These are phyloP conservation scores for Puccinia horiana DNA, from an alignment of 1,284 basidiomycete species.

Conservation along the genomic window DNA sequence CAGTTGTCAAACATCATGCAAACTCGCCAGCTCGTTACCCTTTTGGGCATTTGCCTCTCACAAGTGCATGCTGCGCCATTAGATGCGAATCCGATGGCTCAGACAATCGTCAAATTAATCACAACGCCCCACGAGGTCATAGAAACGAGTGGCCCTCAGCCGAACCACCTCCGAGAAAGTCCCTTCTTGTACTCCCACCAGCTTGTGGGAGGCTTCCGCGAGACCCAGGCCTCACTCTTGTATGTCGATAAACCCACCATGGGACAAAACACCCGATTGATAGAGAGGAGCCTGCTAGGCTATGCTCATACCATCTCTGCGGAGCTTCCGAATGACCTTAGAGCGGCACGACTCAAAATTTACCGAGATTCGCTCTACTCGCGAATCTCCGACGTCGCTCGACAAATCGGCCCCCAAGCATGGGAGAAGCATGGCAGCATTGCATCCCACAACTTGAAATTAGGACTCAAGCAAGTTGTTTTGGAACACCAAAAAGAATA, in stretches of 20 bases:
- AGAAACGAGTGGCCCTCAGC: background rate
- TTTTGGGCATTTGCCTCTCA: slow-evolving; percentile 16
- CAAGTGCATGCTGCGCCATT: background rate
- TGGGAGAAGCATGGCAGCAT: background rate
- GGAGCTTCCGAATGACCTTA: background rate
- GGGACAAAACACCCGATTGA: background rate
- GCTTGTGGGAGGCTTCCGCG: background rate
- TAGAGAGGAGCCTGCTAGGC: background rate
- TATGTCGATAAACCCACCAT: background rate
- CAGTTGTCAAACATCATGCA: background rate
- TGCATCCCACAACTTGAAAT: background rate
- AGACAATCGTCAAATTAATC: background rate
- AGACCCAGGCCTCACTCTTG: background rate
- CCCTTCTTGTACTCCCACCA: background rate
- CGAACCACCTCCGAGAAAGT: background rate
- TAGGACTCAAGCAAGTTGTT: background rate
- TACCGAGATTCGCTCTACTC: background rate
- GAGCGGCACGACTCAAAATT: background rate
- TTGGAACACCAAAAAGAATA: background rate
- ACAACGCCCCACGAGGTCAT: background rate
- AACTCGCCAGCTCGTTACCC: background rate
- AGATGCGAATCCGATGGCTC: background rate
- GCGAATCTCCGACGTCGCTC: background rate
- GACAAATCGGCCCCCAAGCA: background rate
- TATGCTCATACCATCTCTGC: background rate